Evolutionary conservation across 2,329 filamentous ascomycete species (phyloP).

Genomic region (Xylaria polymorpha): DNA sequence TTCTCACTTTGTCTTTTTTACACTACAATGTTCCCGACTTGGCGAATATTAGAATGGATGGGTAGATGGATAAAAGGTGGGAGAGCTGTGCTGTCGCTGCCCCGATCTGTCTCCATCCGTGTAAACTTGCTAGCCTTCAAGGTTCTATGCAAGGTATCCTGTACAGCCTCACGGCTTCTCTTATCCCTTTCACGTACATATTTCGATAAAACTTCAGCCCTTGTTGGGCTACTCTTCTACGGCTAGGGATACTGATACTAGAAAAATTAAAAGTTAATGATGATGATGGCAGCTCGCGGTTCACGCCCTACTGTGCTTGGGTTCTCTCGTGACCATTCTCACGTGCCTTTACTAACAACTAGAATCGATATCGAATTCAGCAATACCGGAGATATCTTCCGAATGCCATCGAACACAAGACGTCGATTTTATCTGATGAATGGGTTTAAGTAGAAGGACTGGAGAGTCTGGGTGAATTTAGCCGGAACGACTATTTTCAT

Average conservation of each 20-base stretch:
- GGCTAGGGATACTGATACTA: constrained; percentile 38
- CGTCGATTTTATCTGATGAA: not conserved
- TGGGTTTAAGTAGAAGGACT: not conserved
- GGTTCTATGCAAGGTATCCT: constrained; percentile 13
- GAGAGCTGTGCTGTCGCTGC: constrained; percentile 32
- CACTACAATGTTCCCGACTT: constrained; percentile 6
- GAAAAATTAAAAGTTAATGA: constrained; percentile 40
- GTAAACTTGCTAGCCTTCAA: constrained; percentile 16
- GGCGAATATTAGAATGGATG: constrained; percentile 14
- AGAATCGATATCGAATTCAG: not conserved
- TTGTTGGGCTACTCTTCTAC: constrained; percentile 32
- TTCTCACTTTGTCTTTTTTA: constrained; percentile 35
- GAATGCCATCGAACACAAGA: not conserved
- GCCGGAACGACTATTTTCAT: not conserved
- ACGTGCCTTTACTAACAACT: not conserved
- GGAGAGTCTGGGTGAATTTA: not conserved
- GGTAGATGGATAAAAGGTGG: constrained; percentile 19
- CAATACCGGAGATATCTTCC: not conserved
- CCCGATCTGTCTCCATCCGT: constrained; percentile 22
- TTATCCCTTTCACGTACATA: constrained; percentile 37
- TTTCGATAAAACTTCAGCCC: constrained; percentile 21
- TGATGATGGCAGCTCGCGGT: constrained; percentile 32
- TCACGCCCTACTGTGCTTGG: not conserved
- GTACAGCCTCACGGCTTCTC: constrained; percentile 30
- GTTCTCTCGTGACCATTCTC: constrained; percentile 4